These are phyloP conservation scores for Gryganskiella cystojenkinii DNA, from an alignment of 192 early-diverging fungal species.

Conservation along the genomic window DNA sequence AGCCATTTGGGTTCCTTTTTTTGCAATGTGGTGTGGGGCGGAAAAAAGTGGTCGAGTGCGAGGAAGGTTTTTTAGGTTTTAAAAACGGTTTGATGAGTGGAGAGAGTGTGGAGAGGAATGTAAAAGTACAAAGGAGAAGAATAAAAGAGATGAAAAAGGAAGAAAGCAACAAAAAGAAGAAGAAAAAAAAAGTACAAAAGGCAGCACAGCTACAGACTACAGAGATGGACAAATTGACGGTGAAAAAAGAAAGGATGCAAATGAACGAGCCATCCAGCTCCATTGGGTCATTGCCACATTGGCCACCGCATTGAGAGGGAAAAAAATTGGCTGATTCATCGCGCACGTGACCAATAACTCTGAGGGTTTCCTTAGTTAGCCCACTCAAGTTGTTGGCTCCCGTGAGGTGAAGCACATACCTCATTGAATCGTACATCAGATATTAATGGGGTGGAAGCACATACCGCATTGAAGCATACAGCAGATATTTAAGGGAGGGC, in stretches of 20 bases:
- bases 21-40: too few relatives aligned
- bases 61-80: background rate
- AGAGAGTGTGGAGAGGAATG: background rate
- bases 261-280: background rate
- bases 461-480: too few relatives aligned
- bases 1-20: conserved; percentile 28
- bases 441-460: too few relatives aligned
- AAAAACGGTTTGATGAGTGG: background rate
- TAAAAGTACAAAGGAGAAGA: background rate
- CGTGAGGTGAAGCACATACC: too few relatives aligned
- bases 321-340: too few relatives aligned
- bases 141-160: background rate
- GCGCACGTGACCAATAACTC: too few relatives aligned
- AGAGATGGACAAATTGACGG: background rate
- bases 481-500: too few relatives aligned
- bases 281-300: background rate
- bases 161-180: background rate
- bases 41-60: too few relatives aligned
- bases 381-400: too few relatives aligned
- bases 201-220: background rate
- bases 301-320: too few relatives aligned
- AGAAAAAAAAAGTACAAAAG: background rate
- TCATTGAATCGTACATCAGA: too few relatives aligned
- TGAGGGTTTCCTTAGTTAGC: too few relatives aligned
- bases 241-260: background rate